phyloP scores from a whole-genome alignment of 1,284 basidiomycete species.

The Ceratobasidium sp. region DNA sequence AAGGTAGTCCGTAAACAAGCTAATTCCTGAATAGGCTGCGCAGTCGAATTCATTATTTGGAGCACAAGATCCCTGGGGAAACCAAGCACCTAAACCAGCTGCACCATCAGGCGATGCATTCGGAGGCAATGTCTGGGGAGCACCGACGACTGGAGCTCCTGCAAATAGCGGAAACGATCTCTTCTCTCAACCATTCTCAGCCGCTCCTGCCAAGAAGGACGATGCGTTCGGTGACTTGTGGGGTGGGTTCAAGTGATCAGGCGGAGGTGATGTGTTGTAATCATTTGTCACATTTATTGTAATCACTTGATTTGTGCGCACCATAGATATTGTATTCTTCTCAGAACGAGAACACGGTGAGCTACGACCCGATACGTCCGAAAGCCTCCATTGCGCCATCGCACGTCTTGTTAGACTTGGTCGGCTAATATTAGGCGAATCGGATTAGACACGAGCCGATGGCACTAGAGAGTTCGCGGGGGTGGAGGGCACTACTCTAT shows the following conservation, averaged over 20 bases:
- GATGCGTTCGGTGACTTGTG: constrained; percentile 84
- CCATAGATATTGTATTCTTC: background rate
- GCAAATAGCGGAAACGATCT: constrained; percentile 17
- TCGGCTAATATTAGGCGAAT: constrained; percentile 20
- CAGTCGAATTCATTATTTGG: constrained; percentile 17
- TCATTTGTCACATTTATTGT: constrained; percentile 19
- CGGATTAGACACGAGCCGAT: background rate
- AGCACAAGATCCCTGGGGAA: constrained; percentile 27
- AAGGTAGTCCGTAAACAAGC: background rate
- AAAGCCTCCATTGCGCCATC: constrained; percentile 28
- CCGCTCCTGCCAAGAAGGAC: constrained; percentile 69
- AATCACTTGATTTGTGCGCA: constrained; percentile 25
- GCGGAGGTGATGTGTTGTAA: constrained; percentile 27
- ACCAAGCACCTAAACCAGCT: constrained; percentile 7
- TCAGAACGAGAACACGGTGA: constrained; percentile 8
- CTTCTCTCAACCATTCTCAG: constrained; percentile 47
- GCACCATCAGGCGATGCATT: constrained; percentile 32
- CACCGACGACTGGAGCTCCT: constrained; percentile 9
- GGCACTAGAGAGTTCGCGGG: background rate
- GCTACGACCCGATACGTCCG: background rate
- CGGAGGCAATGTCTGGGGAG: constrained; percentile 44
- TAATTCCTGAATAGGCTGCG: constrained; percentile 14
- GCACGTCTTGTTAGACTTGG: constrained; percentile 3
- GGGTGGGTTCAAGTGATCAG: constrained; percentile 77
- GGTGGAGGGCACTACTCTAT: background rate